Evolutionary conservation across 352 stramenopile species (phyloP).

Genomic region (Plasmopara halstedii): DNA sequence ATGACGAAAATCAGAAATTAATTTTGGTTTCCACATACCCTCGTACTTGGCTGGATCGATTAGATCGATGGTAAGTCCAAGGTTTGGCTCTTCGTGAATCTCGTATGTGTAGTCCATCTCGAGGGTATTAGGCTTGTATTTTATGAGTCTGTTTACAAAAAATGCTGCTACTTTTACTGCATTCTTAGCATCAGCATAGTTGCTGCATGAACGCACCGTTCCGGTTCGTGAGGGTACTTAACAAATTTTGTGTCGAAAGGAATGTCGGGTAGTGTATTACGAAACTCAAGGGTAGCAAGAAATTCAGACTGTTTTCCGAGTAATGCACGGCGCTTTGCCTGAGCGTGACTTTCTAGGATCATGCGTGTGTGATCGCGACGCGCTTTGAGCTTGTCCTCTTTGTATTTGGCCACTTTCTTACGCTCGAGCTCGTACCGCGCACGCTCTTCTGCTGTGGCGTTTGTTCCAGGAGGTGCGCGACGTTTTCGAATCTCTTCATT

Average conservation of each 20-base stretch:
- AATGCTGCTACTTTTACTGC: background rate
- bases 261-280: constrained; percentile 71
- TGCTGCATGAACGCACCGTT: constrained; percentile 33
- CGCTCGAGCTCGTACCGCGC: constrained; percentile 79
- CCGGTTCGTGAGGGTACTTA: constrained; percentile 68
- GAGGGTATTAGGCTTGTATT: constrained; percentile 82
- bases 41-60: constrained; percentile 83
- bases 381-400: constrained; percentile 84
- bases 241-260: constrained; percentile 86
- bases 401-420: constrained; percentile 85
- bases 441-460: constrained; percentile 57
- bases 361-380: constrained; percentile 80
- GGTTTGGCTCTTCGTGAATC: constrained; percentile 75
- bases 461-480: constrained; percentile 39
- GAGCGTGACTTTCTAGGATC: constrained; percentile 81
- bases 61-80: constrained; percentile 73
- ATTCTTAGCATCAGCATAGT: background rate
- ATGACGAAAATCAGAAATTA: too few relatives aligned
- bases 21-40: too few relatives aligned
- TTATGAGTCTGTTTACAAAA: constrained; percentile 46
- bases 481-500: constrained; percentile 31
- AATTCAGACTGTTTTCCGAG: constrained; percentile 83
- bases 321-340: constrained; percentile 71
- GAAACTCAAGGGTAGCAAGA: constrained; percentile 72
- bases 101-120: constrained; percentile 84